Evolutionary conservation across 257 asterid genomes (phyloP), one percentile per base, ranked within the genome.

Genomic region (Solanum neorickii): DNA sequence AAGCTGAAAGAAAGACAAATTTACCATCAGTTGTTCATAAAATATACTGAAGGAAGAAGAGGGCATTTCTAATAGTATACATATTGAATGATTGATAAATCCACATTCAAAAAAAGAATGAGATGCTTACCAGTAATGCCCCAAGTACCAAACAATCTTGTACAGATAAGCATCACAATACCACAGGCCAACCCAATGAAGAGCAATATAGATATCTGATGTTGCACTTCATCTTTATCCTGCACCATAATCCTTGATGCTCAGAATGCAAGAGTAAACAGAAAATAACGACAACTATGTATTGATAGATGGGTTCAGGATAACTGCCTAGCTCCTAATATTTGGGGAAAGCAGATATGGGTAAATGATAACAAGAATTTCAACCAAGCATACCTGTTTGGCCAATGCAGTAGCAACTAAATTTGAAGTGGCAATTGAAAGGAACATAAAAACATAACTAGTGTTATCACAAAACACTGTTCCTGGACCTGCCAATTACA

Each of bases 371-470:
- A 82, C 69, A 49, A 18, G 31, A 47, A 49, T 16, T 82, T 20
- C 59, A 9, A 18, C 23, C 16, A 8, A 49, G 89, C 93, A 77
- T 83, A 97, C 98, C 98, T 86, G 88, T 88, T 88, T 94, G 93
- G 98, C 97, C 88, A 97, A 96, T 87, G 98, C 87, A 66, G 97
- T 95, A 83, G 99, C 99, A 83, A 97, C 98, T 92, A 95, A 90
- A 94, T 97, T 97, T 69, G 99, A 97, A 86, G 98, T 97, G 87
- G 98, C 98, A 89, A 95, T 94, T 12, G 98, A 94, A 37, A 97
- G 98, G 91, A 97, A 97, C 99, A 97, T 97, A 88, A 97, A 97
- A 87, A 90, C 93, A 83, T 95, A 97, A 89, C 98, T 92, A 11
- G 96, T 91, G 88, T 97, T 83, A 76, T 97, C 98, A 84, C 98